phyloP scores from a whole-genome alignment of 306 rosid species.

The Vigna radiata region DNA sequence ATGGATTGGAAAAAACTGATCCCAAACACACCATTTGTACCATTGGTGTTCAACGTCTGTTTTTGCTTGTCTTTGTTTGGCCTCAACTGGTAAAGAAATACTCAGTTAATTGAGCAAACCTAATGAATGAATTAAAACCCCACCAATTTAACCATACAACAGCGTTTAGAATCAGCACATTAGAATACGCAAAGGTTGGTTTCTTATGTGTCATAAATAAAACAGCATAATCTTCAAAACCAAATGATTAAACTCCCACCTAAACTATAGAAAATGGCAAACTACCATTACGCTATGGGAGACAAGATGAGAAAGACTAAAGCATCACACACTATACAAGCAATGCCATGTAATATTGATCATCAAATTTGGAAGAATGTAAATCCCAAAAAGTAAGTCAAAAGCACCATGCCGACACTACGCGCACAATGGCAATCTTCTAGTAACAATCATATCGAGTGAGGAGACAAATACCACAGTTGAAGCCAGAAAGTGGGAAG shows the following conservation, averaged over 20 bases:
- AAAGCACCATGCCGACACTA: slow-evolving; percentile 21
- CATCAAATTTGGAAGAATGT: slow-evolving; percentile 39
- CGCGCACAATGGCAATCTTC: slow-evolving; percentile 40
- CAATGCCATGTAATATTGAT: slow-evolving; percentile 48
- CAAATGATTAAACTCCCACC: slow-evolving; percentile 30
- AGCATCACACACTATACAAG: slow-evolving; percentile 61
- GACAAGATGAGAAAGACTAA: slow-evolving; percentile 25
- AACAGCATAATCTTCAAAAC: slow-evolving; percentile 39
- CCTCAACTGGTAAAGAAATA: neutral
- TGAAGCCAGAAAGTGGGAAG: slow-evolving; percentile 56
- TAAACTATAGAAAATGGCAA: slow-evolving; percentile 33
- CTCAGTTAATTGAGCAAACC: neutral
- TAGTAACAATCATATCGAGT: slow-evolving; percentile 17
- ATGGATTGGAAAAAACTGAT: too few relatives aligned
- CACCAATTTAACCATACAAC: neutral
- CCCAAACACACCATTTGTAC: neutral
- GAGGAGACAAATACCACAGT: slow-evolving; percentile 52
- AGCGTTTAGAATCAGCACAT: neutral
- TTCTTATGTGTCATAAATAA: slow-evolving; percentile 38
- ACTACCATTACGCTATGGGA: slow-evolving; percentile 26
- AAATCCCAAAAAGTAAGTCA: slow-evolving; percentile 43
- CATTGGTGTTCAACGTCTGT: neutral
- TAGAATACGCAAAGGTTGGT: slow-evolving; percentile 8
- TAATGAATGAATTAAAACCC: neutral
- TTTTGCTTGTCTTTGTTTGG: neutral